Base-by-base conservation (phyloP, 352 stramenopile genomes). In the Globisporangium solare region DNA sequence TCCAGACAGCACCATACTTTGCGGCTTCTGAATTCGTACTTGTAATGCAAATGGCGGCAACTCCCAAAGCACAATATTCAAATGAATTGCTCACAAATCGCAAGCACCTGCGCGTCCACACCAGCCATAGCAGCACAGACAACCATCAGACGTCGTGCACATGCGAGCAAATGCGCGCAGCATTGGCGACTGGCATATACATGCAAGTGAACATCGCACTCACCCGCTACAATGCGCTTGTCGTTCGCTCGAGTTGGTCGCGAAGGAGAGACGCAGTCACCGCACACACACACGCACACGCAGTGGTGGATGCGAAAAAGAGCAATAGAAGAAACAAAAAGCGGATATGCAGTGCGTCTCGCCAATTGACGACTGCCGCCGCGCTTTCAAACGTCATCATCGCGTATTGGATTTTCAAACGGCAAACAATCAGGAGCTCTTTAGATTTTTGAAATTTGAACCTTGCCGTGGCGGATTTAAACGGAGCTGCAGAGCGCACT, bases 1-100 rank as follows among this genome's bases (percentile, higher is more conserved):
- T n/a, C 48, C 49, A 7, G 56, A 54, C 56, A 74, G 42, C 14
- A 46, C 48, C 56, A 62, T 62, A 35, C 7, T 11, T 48, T 17
- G 14, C 0, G 39, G 27, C 43, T 45, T 52, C 4, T 35, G 27
- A 11, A 1, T 35, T 35, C 27, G 27, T 35, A 35, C 12, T 43
- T 13, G 39, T 13, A n/a, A 43, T 10, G 27, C 24, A 27, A 27
- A 27, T 27, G 24, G 24, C 24, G 24, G 24, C 24, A 27, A 5
- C 24, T 27, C 5, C 24, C 24, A 27, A 27, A 27, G 24, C 24
- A 5, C 24, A 27, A 5, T 27, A 27, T 27, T 27, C n/a, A n/a
- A 31, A 31, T 31, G 27, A 35, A 35, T 11, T 35, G 1, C 27
- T 7, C 27, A 35, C 27, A 35, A 35, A 35, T 35, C 7, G 27